Percentiles rank a stretch among this genome's conserved stretches.
Conservation (phyloP, 1,284 basidiomycete species). For the Trametes sp. region DNA sequence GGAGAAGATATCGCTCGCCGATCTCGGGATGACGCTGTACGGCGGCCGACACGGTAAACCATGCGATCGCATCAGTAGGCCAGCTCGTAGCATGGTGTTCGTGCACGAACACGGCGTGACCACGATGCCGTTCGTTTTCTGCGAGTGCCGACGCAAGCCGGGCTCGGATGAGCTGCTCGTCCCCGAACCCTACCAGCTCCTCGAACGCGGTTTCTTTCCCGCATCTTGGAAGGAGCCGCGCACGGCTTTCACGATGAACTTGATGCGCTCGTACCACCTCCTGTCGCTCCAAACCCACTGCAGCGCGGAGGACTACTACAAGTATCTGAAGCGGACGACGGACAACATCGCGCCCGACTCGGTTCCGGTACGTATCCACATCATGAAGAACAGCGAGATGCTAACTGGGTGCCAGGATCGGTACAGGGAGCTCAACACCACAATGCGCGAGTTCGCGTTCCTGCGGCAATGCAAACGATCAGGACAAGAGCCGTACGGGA, state of each 20-base stretch:
- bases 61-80: background rate
- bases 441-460: background rate
- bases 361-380: background rate
- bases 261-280: slow-evolving; percentile 14
- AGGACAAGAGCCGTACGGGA: slow-evolving; percentile 6
- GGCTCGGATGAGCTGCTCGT: background rate
- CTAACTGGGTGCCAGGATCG: background rate
- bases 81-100: background rate
- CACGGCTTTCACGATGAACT: slow-evolving; percentile 20
- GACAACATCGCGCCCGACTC: background rate
- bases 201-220: slow-evolving; percentile 25
- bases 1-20: background rate
- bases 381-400: background rate
- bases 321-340: background rate
- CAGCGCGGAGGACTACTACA: slow-evolving; percentile 16
- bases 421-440: background rate
- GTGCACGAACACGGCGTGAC: slow-evolving; percentile 5
- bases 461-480: background rate
- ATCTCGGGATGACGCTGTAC: background rate
- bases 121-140: background rate
- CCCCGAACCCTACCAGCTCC: slow-evolving; percentile 14
- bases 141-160: background rate
- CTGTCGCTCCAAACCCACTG: slow-evolving; percentile 17
- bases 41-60: background rate
- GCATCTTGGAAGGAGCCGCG: slow-evolving; percentile 21